Evolutionary conservation across 148 eudicot genomes (phyloP), one percentile per base, ranked within the genome.

Genomic region (Fagopyrum homotropicum): DNA sequence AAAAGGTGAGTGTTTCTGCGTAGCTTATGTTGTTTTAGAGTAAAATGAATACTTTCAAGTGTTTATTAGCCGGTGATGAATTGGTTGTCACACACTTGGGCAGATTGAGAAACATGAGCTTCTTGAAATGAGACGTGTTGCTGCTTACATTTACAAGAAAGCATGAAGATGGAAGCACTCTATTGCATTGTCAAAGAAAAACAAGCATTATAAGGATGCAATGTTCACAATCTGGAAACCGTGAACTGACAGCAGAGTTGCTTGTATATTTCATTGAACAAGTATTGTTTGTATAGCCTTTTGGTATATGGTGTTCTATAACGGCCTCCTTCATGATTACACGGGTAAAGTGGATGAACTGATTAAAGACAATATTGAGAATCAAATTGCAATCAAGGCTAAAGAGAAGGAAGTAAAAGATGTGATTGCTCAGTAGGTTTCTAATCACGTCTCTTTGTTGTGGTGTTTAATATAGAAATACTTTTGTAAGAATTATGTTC

Each of bases 81-180:
- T 35, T 35, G 40, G 40, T 35, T 35, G 40, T 35, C 0, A 35
- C 40, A 35, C 40, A 2, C 40, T 35, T 69, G 81, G 79, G 79
- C 89, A 93, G 98, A 89, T 89, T 78, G 98, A 93, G 91, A 93
- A 93, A 69, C 98, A 93, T 16, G 97, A 93, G 81, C 87, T 93
- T 72, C 89, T 93, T 79, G 98, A 93, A 79, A 91, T 93, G 97
- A 87, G 98, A 79, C 97, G 98, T 77, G 91, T 93, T 79, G 98
- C 98, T 68, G 95, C 98, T 74, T 89, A 91, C 68, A 93, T 93
- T 45, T 93, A 93, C 84, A 93, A 91, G 78, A 93, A 93, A 78
- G 95, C 95, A 19, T 95, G 97, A 75, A 86, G 98, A 79, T 93
- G 98, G 98, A 93, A 91, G 95, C 98, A 87, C 72, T 93, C 98